Evolutionary conservation across 768 basidiomycete species (phyloP), one percentile per base, ranked within the genome.

Genomic region (Royoungia palumana): DNA sequence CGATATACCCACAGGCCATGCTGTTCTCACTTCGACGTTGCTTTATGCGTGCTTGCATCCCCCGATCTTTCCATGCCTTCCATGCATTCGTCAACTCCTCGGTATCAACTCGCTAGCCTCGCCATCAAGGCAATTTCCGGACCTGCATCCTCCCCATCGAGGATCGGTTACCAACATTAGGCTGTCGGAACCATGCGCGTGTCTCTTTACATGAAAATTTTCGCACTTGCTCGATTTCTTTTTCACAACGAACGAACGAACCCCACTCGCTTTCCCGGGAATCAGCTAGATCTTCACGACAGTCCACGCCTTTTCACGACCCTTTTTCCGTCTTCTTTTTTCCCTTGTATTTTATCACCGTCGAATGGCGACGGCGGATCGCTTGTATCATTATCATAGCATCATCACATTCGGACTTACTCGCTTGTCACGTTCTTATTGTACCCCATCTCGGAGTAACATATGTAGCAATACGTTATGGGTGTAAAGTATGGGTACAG

Each of bases 401-500:
- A 69, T 67, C 54, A 53, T 57, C 60, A 40, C 60, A 52, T 45
- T 53, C 50, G 64, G 58, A 65, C 49, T 51, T 19, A n/a, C 35
- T 53, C 47, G 17, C 46, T 47, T 27, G 39, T 47, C 59, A 57
- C 49, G 54, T 54, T 57, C 25, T 61, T 64, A 57, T 56, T 57
- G 46, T 65, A 60, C 51, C 55, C 36, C 19, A 49, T 51, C 35
- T 28, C 32, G 32, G 44, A 51, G 50, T 49, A 48, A 51, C 53
- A 51, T 59, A 62, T 67, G 68, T 67, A 67, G 66, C 67, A 46
- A 57, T 67, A 67, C 66, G 53, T 68, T 68, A 68, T 67, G 63
- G 43, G 44, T 69, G 68, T 67, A 69, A 67, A 64, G 39, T 67
- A 69, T 55, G 65, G 20, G 28, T 54, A 51, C 41, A 37, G 46